Evolutionary conservation across 139 green algal species (phyloP), one percentile per base, ranked within the genome.

Genomic region (Picochlorum costavermella): DNA sequence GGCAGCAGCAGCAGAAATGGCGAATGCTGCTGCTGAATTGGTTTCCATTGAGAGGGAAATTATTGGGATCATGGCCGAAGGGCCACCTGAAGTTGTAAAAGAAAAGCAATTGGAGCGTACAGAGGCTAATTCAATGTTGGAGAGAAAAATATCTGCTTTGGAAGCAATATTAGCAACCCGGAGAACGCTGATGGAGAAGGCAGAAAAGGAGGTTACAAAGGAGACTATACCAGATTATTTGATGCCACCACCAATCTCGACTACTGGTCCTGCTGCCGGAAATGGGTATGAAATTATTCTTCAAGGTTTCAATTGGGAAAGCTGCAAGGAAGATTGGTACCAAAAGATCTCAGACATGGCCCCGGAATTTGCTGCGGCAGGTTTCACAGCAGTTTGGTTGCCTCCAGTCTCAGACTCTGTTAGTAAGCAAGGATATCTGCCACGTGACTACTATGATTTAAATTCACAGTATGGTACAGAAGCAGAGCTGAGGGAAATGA

Each of bases 251-350:
- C 43, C 69, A 43, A 62, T 65, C 20, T 61, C 63, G 20, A 69
- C 71, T 31, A 66, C 65, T 25, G 71, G 71, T 33, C 71, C 71
- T 9, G 71, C 84, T 6, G 74, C 80, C 2, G 92, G 92, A 60
- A 88, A 73, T 36, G 92, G 92, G 3, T 82, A 85, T 58, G 90
- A 98, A 77, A 89, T 98, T 79, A 85, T 98, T 61, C 74, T 98
- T 63, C 91, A 96, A 81, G 86, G 64, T 40, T 96, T 97, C 81
- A 96, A 98, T 77, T 98, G 92, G 90, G 90, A 96, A 74, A 87
- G 73, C 9, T 81, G 81, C 67, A 84, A 88, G 69, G 72, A 86
- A 45, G 6, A 58, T 50, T 88, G 81, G 81, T 85, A 83, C 65
- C 74, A 77, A 33, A 62, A 76, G 48, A 57, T 84, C 60, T 63